Evolutionary conservation across 371 early-diverging fungal genomes (phyloP).

Genomic region (Mucor piriformis): DNA sequence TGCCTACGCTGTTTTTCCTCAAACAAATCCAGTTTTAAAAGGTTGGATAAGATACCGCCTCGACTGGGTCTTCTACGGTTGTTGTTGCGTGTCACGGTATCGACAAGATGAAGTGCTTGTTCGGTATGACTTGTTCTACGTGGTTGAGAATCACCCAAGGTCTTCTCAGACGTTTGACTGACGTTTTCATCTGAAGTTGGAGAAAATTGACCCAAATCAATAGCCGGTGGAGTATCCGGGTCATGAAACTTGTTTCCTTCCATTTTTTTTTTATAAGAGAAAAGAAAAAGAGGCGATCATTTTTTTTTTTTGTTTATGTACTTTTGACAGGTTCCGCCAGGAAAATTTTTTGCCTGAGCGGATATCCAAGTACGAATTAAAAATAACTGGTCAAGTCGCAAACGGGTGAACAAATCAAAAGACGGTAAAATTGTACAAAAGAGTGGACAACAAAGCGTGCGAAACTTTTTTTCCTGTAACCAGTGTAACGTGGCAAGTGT

Average conservation of each 20-base stretch:
- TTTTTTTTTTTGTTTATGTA: too few species aligned
- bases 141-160: neutral
- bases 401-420: neutral
- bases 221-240: constrained; percentile 32
- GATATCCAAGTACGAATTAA: too few species aligned
- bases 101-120: constrained; percentile 35
- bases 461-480: constrained; percentile 3
- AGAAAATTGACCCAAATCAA: constrained; percentile 5
- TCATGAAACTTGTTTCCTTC: constrained; percentile 35
- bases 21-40: constrained; percentile 42
- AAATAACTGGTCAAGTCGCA: too few species aligned
- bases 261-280: constrained; percentile 5
- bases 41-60: constrained; percentile 52
- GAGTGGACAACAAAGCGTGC: neutral
- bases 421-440: too few species aligned
- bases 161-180: neutral
- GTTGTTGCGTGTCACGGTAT: constrained; percentile 23
- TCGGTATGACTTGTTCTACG: constrained; percentile 23
- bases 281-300: neutral
- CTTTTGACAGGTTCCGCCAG: neutral
- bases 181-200: neutral
- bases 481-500: too few species aligned
- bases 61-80: constrained; percentile 31
- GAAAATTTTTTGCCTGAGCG: too few species aligned
- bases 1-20: constrained; percentile 14